Conservation (phyloP, 352 stramenopile species). For the Chloridella minuta region DNA sequence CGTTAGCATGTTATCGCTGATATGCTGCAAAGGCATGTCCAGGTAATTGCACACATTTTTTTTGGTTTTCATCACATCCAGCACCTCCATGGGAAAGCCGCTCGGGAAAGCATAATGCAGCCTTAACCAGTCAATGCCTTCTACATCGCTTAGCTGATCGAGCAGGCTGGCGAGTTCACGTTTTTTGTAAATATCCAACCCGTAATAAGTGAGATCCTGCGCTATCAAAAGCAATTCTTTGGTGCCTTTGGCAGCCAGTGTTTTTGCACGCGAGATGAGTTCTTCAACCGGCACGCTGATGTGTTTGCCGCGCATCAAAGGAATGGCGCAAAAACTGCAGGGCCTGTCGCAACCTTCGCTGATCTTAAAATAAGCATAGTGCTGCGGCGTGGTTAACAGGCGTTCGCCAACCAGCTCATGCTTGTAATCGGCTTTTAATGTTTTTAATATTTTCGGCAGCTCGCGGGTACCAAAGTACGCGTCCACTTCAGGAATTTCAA, state of each 20-base stretch:
- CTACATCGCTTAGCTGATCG: background rate
- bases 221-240: background rate
- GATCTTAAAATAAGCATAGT: constrained; percentile 4
- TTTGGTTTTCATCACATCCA: background rate
- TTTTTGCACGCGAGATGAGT: background rate
- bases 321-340: background rate
- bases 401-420: background rate
- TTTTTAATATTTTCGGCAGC: background rate
- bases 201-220: background rate
- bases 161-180: background rate
- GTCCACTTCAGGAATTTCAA: background rate
- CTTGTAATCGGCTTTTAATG: background rate
- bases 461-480: background rate
- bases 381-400: background rate
- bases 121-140: background rate
- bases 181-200: constrained; percentile 8
- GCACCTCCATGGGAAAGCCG: background rate
- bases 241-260: background rate
- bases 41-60: background rate
- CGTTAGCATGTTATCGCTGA: background rate
- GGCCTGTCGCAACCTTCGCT: background rate
- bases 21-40: background rate
- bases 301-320: background rate
- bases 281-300: background rate
- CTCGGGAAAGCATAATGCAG: background rate